Conservation (phyloP, 2,329 filamentous ascomycete species). For the Massarina eburnea region DNA sequence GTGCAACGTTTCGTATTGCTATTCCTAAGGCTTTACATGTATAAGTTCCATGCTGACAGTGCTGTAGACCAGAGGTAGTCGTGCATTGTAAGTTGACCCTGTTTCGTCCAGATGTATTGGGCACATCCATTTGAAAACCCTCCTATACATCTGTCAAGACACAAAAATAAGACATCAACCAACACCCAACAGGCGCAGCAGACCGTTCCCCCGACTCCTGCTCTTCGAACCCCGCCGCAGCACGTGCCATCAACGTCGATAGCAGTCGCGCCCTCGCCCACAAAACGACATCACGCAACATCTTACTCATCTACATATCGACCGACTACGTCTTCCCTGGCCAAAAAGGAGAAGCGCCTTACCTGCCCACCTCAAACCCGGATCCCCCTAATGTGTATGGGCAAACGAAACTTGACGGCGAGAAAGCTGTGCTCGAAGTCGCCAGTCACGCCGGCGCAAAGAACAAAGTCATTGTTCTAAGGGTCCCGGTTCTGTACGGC, state of each 20-base stretch:
- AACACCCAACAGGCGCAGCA: conserved; percentile 65
- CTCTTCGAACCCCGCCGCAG: conserved; percentile 74
- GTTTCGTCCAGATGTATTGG: background rate
- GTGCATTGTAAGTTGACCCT: conserved; percentile 68
- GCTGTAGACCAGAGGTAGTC: conserved; percentile 66
- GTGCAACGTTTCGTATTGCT: no score
- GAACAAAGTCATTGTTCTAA: conserved; percentile 61
- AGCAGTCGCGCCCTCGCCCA: conserved; percentile 68
- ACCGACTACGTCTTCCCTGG: conserved; percentile 82
- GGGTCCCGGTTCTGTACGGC: conserved; percentile 85
- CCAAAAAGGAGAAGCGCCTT: conserved; percentile 77
- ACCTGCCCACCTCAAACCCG: conserved; percentile 65
- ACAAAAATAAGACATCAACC: background rate
- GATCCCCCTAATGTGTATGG: conserved; percentile 79
- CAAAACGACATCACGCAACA: conserved; percentile 62
- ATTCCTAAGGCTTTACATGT: background rate
- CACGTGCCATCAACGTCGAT: conserved; percentile 71
- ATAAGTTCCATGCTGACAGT: background rate
- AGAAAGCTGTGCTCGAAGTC: conserved; percentile 68
- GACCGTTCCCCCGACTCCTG: conserved; percentile 88
- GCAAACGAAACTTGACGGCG: conserved; percentile 71
- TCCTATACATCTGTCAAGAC: no score
- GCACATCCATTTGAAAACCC: background rate
- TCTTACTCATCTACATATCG: conserved; percentile 74
- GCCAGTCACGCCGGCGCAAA: conserved; percentile 37